phyloP scores from a whole-genome alignment of 2,329 filamentous ascomycete species.

The Cladobotryum protrusum region DNA sequence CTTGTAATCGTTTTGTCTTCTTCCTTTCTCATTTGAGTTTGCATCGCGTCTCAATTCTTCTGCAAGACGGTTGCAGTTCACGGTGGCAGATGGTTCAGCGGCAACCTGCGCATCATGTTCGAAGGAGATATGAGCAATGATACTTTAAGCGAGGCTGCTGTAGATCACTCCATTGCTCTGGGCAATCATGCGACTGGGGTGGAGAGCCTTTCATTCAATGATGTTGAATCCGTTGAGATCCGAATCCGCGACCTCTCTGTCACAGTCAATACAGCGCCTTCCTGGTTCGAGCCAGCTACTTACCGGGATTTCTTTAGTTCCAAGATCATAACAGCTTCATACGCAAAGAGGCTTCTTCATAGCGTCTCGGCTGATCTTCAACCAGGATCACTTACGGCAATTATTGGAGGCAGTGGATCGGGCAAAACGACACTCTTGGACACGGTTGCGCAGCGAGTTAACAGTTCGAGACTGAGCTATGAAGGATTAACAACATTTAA shows the following conservation, averaged over 20 bases:
- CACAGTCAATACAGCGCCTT: slow-evolving; percentile 54
- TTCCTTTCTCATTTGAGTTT: no score
- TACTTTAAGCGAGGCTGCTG: no score
- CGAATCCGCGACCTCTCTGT: slow-evolving; percentile 49
- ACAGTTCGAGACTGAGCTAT: slow-evolving; percentile 46
- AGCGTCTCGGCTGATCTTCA: slow-evolving; percentile 58
- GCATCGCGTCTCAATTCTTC: no score
- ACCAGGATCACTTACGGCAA: slow-evolving; percentile 64
- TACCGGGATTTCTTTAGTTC: slow-evolving; percentile 36
- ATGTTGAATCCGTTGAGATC: slow-evolving; percentile 50
- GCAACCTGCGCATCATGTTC: no score
- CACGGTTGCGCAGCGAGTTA: slow-evolving; percentile 62
- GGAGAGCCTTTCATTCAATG: slow-evolving; percentile 37
- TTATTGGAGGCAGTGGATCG: slow-evolving; percentile 67
- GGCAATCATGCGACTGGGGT: slow-evolving; percentile 17
- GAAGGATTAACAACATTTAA: slow-evolving; percentile 58
- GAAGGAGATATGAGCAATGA: no score
- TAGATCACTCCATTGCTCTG: no score
- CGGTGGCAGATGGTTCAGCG: no score
- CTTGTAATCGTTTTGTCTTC: no score
- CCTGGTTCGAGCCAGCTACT: slow-evolving; percentile 42
- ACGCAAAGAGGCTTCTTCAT: slow-evolving; percentile 51
- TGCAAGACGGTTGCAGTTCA: no score
- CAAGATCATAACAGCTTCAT: slow-evolving; percentile 31
- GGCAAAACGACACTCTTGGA: slow-evolving; percentile 70